Base-by-base conservation (phyloP, 176 grass and related monocot species). In the Eleusine coracana region DNA sequence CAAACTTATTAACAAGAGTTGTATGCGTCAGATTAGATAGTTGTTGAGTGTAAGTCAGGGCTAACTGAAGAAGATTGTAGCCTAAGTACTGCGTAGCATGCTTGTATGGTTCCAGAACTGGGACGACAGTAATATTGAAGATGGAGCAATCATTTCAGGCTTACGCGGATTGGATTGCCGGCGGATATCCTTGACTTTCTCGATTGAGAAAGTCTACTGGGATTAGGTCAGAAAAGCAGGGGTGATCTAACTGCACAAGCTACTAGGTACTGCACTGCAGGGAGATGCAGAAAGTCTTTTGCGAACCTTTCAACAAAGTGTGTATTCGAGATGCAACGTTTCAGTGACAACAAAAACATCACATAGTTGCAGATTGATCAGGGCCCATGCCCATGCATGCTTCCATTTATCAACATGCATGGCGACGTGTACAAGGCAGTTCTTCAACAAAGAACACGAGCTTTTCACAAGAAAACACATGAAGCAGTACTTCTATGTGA, bases 1-100 rank as follows among this genome's bases (percentile, higher is more conserved):
- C 31, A 64, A 63, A 12, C n/a, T 75, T 5, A 42, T 7, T 34
- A 76, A 40, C 20, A 10, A 59, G 7, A 23, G 56, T 10, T 21
- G 21, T 21, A 59, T 16, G 18, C 8, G 5, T 16, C 45, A 52
- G 12, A 52, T 1, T 12, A 61, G 46, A 31, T 82, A 60, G 66
- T 73, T 83, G 68, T 86, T 90, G 73, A 78, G 83, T 82, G 27
- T 79, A 90, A 82, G 78, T 13, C 37, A 67, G 38, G 38, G 66
- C 78, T 42, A 61, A 50, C 58, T 31, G 55, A 68, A 39, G 75
- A 67, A 39, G 75, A 67, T 6, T 23, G 28, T 37, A 52, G 16
- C 34, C 14, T 16, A 40, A 7, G n/a, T 67, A 36, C 18, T 7
- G 28, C 4, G 68, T 61, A 29, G 66, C 23, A 8, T 21, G 18